A percentile compares a stretch with the other conserved stretches of the same genome.
phyloP scores from a whole-genome alignment of 139 green algal genomes.

The Gonium pectorale region DNA sequence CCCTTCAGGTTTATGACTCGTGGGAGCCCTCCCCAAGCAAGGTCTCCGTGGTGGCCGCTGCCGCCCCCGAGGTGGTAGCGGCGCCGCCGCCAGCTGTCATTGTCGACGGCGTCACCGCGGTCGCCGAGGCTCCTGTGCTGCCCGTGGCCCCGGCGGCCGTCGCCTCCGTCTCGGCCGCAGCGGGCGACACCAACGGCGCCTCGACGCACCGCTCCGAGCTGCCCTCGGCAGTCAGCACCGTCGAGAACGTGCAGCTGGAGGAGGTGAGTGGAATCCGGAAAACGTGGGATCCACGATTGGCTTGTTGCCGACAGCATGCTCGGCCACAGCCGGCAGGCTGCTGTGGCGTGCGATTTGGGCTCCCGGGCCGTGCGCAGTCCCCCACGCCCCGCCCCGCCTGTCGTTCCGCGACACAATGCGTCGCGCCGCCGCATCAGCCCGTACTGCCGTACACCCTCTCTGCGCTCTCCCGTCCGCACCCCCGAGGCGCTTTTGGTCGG shows the following conservation, averaged over 20 bases:
- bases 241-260: constrained; percentile 13
- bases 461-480: too few species aligned
- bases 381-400: too few species aligned
- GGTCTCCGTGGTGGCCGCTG: neutral
- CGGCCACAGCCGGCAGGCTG: too few species aligned
- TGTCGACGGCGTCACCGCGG: neutral
- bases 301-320: too few species aligned
- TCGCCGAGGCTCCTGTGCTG: neutral
- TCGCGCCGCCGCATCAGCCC: too few species aligned
- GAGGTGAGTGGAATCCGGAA: too few species aligned
- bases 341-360: too few species aligned
- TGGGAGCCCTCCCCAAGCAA: neutral
- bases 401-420: too few species aligned
- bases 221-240: constrained; percentile 2
- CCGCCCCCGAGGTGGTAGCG: neutral
- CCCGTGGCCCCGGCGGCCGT: neutral
- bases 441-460: too few species aligned
- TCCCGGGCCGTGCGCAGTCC: too few species aligned
- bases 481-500: too few species aligned
- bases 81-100: neutral
- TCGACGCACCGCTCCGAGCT: neutral
- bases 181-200: neutral
- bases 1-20: neutral
- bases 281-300: too few species aligned
- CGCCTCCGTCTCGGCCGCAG: neutral